Base-by-base conservation (phyloP, 768 basidiomycete species). In the Suillus hirtellus region DNA sequence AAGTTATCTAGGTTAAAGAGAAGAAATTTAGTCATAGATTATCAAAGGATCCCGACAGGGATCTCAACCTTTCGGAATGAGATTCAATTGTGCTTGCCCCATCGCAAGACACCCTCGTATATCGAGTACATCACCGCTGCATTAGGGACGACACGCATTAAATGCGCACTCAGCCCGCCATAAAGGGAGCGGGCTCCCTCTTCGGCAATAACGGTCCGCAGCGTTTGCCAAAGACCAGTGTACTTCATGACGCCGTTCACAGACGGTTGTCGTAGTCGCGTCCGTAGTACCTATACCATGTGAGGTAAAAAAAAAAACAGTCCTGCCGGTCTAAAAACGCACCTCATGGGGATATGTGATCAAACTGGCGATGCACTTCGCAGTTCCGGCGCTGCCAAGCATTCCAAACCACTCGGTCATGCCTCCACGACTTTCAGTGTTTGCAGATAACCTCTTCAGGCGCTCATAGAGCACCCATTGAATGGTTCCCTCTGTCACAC, bases 291-390 rank as follows among this genome's bases (percentile, higher is more conserved):
- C 93, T 95, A 60, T 17, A 50, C 21, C 7, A 24, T 44, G 44
- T 43, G 27, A 38, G 55, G 37, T 59, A 60, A 44, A 70, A 60
- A 60, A 44, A 70, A 60, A 42, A 42, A 43, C 21, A 12, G 31
- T 31, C 37, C 27, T 61, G 55, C 50, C 1, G 15, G 1, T 14
- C 24, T 52, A 14, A 55, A 59, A 44, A 60, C 86, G 62, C 60
- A 95, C 96, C 84, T 99, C 96, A 69, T 99, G 97, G 50, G 97
- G 97, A 79, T 99, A 99, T 1, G 97, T 99, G 69, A 99, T 93
- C 43, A 98, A 76, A 68, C 89, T 95, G 0, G 97, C 97, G 15
- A 98, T 87, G 69, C 90, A 89, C 77, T 99, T 99, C 7, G 97
- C 95, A 15, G 89, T 86, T 7, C 96, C 97, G 0, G 95, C 94